phyloP scores from a whole-genome alignment of 768 basidiomycete species.

The Candolleomyces aberdarensis region DNA sequence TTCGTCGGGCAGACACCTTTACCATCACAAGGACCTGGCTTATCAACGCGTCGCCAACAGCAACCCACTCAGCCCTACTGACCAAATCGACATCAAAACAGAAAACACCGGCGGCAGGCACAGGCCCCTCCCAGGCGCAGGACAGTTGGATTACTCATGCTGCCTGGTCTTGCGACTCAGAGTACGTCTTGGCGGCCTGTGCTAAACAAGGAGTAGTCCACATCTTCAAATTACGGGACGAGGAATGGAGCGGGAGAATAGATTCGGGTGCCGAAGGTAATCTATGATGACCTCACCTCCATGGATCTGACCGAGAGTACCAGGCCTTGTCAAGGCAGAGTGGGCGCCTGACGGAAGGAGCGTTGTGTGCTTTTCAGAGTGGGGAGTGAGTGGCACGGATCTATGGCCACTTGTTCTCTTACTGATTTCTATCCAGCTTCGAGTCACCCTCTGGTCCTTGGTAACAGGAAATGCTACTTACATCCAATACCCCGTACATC shows the following conservation, averaged over 20 bases:
- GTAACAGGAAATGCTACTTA: constrained; percentile 71
- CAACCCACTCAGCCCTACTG: constrained; percentile 42
- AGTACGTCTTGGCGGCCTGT: constrained; percentile 80
- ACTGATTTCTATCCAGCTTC: constrained; percentile 48
- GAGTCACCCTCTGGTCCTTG: constrained; percentile 85
- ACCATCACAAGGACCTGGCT: constrained; percentile 82
- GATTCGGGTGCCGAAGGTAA: constrained; percentile 75
- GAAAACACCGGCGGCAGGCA: constrained; percentile 17
- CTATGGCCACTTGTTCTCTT: background rate
- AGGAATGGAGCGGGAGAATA: constrained; percentile 73
- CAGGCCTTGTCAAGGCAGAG: constrained; percentile 78
- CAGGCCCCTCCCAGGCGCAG: constrained; percentile 17
- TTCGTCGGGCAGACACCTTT: constrained; percentile 82
- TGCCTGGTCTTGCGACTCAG: constrained; percentile 86
- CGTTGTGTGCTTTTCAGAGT: constrained; percentile 87
- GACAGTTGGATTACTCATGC: constrained; percentile 65
- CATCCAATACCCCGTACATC: constrained; percentile 83
- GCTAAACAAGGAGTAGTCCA: constrained; percentile 69
- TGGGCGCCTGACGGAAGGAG: constrained; percentile 88
- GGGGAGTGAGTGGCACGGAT: constrained; percentile 66
- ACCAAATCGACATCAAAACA: constrained; percentile 31
- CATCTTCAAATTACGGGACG: constrained; percentile 77
- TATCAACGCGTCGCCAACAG: constrained; percentile 52
- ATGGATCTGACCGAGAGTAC: constrained; percentile 9
- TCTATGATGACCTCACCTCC: background rate